Evolutionary conservation across 2,329 filamentous ascomycete genomes (phyloP).

Genomic region (Colletotrichum aenigma): DNA sequence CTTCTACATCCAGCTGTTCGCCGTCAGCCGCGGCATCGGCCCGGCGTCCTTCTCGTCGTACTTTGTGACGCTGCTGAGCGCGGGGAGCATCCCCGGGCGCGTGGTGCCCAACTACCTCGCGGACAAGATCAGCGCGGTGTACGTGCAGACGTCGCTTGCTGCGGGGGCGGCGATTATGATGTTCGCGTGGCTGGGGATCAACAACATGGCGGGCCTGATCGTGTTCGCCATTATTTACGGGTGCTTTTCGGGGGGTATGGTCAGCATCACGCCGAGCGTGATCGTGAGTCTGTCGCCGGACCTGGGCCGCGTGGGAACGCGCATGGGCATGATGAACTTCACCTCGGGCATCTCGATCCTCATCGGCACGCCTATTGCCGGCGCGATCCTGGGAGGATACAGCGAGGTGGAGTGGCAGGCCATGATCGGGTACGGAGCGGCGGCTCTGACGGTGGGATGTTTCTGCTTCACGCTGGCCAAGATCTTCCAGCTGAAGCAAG

Average conservation of each 20-base stretch:
- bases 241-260: conserved; percentile 48
- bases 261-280: conserved; percentile 46
- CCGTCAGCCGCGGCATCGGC: conserved; percentile 43
- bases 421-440: conserved; percentile 18
- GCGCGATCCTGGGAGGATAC: conserved; percentile 28
- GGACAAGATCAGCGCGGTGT: conserved; percentile 44
- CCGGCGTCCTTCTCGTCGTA: conserved; percentile 38
- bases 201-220: conserved; percentile 37
- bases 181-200: conserved; percentile 44
- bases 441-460: conserved; percentile 5
- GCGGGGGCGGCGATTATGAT: conserved; percentile 37
- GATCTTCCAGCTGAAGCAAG: conserved; percentile 13
- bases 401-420: conserved; percentile 9
- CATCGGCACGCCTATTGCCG: conserved; percentile 49
- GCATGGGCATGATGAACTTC: conserved; percentile 39
- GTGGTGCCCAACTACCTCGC: conserved; percentile 49
- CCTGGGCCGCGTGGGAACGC: conserved; percentile 34
- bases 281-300: conserved; percentile 40
- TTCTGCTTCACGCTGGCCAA: conserved; percentile 8
- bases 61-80: conserved; percentile 49
- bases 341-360: conserved; percentile 49
- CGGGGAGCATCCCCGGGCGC: conserved; percentile 49
- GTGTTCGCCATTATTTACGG: conserved; percentile 49
- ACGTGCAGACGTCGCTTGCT: conserved; percentile 37
- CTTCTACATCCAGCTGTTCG: conserved; percentile 50